Conservation (phyloP, 495 filamentous ascomycete genomes). For the Aspergillus cavernicola region DNA sequence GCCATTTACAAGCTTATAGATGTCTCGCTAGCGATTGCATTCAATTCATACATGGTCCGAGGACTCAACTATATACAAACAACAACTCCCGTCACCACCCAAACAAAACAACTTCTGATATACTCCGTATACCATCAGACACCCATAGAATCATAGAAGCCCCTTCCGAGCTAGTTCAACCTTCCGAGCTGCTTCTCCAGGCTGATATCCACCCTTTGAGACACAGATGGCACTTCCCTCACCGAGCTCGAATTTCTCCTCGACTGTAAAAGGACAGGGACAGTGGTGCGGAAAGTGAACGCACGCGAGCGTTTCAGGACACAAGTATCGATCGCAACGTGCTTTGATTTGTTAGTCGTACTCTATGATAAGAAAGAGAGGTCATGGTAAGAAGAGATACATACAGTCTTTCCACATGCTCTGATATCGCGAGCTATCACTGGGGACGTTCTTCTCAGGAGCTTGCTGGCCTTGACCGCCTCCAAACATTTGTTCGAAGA, state of each 20-base stretch:
- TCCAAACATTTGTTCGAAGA: conserved; percentile 85
- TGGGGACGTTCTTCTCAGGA: conserved; percentile 65
- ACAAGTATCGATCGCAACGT: conserved; percentile 86
- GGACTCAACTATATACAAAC: neutral
- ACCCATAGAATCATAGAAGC: too few relatives aligned
- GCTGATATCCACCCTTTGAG: conserved; percentile 76
- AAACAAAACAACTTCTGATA: neutral
- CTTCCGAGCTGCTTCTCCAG: conserved; percentile 69
- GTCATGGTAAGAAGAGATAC: neutral
- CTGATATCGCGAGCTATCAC: conserved; percentile 75
- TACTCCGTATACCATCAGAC: neutral
- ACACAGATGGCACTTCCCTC: conserved; percentile 79
- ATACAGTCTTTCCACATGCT: conserved; percentile 62
- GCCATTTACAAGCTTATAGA: neutral
- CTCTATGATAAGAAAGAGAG: conserved; percentile 1
- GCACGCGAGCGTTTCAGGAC: conserved; percentile 83
- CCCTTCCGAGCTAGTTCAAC: conserved; percentile 82
- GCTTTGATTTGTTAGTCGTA: conserved; percentile 38
- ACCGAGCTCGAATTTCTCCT: conserved; percentile 85
- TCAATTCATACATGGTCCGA: neutral
- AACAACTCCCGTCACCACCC: neutral
- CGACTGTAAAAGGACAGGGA: conserved; percentile 79
- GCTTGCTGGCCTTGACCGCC: conserved; percentile 54
- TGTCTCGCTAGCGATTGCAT: neutral
- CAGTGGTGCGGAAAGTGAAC: conserved; percentile 94